Base-by-base conservation (phyloP, 306 rosid species). In the Cicer yamashitae region DNA sequence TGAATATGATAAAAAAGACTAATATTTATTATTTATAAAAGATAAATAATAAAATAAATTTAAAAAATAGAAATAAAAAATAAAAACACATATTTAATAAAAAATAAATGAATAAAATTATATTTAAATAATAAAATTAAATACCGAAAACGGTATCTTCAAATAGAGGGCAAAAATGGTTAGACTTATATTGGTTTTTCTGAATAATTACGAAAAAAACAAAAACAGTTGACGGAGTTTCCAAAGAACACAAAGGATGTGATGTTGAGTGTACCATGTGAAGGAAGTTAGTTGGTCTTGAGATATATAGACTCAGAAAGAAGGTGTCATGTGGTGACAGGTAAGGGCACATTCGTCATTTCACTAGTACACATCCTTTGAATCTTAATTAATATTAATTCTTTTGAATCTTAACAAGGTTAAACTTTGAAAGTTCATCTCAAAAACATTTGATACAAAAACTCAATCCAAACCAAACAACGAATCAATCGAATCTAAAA, bases 201-300 rank as follows among this genome's bases (percentile, higher is more conserved):
- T 4, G 5, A 2, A 30, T 30, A 30, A 30, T 30, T 30, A 30
- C 37, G 5, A 30, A 30, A 40, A 40, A 64, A 41, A 64, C 14
- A 10, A 6, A 5, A 64, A 67, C 34, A 65, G 7, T 40, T 6
- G 76, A 69, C 81, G 76, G 81, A 77, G 81, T 68, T 69, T 58
- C 76, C 81, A 7, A 77, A 30, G 81, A 69, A 58, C 63, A 53
- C 20, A 58, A 20, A 30, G 67, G 7, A 10, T 64, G 70, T 7
- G 46, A 62, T 20, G 10, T 0, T 1, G 18, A 30, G 14, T n/a
- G 25, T 30, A 41, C 10, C 13, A 37, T 30, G 2, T 60, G 34
- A 60, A 59, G 17, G 18, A 9, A 60, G 66, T 30, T 25, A 60
- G 66, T 30, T 25, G 14, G 6, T 10, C 1, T 4, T 6, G 12